phyloP scores from a whole-genome alignment of 805 yeast genomes.

The Cyberlindnera amylophila region DNA sequence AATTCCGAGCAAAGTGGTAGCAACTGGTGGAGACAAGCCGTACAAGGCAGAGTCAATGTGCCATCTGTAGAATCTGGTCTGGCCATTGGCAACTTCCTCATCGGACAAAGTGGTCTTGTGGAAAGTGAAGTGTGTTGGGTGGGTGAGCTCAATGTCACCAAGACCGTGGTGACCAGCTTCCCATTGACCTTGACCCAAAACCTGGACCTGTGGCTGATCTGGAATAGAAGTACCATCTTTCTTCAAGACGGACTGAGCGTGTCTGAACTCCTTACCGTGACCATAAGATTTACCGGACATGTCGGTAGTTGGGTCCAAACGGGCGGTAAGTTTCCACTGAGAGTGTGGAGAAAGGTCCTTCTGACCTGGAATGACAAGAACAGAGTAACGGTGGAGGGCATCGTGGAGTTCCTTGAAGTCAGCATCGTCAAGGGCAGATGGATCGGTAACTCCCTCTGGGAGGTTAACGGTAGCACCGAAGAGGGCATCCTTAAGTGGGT shows the following conservation, averaged over 20 bases:
- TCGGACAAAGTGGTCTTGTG: conserved; percentile 63
- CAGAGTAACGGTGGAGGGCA: conserved; percentile 67
- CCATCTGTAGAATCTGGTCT: conserved; percentile 89
- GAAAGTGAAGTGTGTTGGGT: conserved; percentile 81
- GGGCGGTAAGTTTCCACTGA: conserved; percentile 70
- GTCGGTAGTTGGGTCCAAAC: conserved; percentile 68
- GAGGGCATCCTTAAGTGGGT: conserved; percentile 33
- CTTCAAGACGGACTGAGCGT: conserved; percentile 61
- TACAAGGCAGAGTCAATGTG: conserved; percentile 90
- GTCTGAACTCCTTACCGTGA: conserved; percentile 76
- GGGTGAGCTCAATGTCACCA: conserved; percentile 59
- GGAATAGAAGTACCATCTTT: conserved; percentile 82
- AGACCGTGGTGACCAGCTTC: conserved; percentile 52
- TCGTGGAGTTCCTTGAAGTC: conserved; percentile 61
- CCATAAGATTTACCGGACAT: conserved; percentile 64
- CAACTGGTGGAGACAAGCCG: conserved; percentile 81
- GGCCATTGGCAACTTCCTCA: conserved; percentile 56
- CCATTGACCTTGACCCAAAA: conserved; percentile 78
- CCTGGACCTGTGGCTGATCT: conserved; percentile 83
- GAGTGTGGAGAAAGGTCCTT: conserved; percentile 65
- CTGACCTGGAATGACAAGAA: conserved; percentile 71
- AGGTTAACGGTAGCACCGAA: conserved; percentile 68
- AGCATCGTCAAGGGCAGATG: conserved; percentile 57
- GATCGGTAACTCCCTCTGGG: conserved; percentile 63
- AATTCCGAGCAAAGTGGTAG: conserved; percentile 80